Percentiles rank a stretch among this genome's conserved stretches.
Conservation (phyloP, 352 stramenopile species). For the Phytopythium oedochilum region DNA sequence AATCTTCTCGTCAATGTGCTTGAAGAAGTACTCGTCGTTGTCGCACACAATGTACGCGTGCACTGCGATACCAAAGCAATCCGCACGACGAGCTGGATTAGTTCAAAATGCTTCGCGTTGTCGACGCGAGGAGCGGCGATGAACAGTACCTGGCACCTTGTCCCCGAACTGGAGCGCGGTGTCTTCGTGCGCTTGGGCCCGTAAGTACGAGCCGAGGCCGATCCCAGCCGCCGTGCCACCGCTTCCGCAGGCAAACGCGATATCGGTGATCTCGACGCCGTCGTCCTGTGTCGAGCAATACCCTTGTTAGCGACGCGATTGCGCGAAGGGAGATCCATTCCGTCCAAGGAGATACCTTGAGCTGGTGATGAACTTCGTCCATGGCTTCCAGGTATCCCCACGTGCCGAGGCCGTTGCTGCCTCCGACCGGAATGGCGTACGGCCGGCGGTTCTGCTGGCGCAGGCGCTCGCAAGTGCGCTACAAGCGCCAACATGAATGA, state of each 20-base stretch:
- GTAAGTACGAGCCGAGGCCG: constrained; percentile 67
- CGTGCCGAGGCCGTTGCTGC: constrained; percentile 90
- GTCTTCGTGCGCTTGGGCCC: constrained; percentile 26
- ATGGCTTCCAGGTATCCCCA: constrained; percentile 93
- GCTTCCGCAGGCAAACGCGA: constrained; percentile 84
- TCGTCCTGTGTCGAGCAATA: constrained; percentile 19
- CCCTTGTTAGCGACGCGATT: neutral
- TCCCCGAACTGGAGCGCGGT: constrained; percentile 36
- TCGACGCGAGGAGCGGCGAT: neutral
- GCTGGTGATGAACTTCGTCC: constrained; percentile 83
- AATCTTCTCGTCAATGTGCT: constrained; percentile 73
- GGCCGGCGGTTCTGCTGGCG: constrained; percentile 46
- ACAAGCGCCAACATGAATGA: neutral
- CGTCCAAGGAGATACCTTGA: constrained; percentile 26
- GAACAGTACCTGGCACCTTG: constrained; percentile 24
- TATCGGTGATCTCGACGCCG: constrained; percentile 57
- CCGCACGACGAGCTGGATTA: neutral
- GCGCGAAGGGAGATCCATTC: neutral
- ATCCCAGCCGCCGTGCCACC: constrained; percentile 78
- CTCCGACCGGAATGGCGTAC: constrained; percentile 83
- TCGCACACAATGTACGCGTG: constrained; percentile 88
- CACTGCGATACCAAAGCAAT: constrained; percentile 12
- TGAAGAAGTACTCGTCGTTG: constrained; percentile 80
- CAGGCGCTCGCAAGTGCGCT: constrained; percentile 66
- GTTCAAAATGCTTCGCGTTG: neutral